Evolutionary conservation across 257 asterid species (phyloP), one percentile per base, ranked within the genome.

Genomic region (Eustoma russellianum): DNA sequence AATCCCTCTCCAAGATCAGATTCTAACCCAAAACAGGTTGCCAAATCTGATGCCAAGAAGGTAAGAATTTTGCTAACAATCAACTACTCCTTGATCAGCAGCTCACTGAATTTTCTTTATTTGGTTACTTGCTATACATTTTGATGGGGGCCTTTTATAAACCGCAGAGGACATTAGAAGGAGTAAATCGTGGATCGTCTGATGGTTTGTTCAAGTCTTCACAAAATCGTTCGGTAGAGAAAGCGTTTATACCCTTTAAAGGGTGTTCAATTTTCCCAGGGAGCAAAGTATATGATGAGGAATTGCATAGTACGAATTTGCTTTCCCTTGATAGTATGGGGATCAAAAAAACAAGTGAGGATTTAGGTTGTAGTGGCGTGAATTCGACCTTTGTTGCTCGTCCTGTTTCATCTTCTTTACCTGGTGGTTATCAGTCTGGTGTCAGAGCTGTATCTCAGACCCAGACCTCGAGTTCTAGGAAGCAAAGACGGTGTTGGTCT

Each of bases 401-500:
- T 68, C 65, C 76, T 44, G 83, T 80, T 18, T 73, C 94, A 17
- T 77, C 82, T 17, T 68, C 85, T 55, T 76, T 71, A 13, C 51
- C 78, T 5, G 12, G 12, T 8, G 30, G 30, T 24, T 49, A 40
- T 14, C 90, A 61, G 14, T 66, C 83, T 7, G 77, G 60, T 65
- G 46, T 59, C 0, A 70, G 71, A 68, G 56, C 55, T 15, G 59
- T 53, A 11, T 45, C 77, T 48, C 70, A 56, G 62, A 63, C 53
- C 11, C 81, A 71, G 17, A 70, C 70, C 48, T 79, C 73, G 59
- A 47, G 53, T 67, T 59, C 66, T 5, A 68, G 94, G 72, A 90
- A 90, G 74, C 96, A 82, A 53, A 72, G 98, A 76, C 68, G 98
- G 67, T 82, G 94, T 76, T 90, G 98, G 98, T 90, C 98, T 6